A percentile compares a stretch with the other conserved stretches of the same genome.
Conservation (phyloP, 768 basidiomycete genomes). For the Dentipellis sp. region DNA sequence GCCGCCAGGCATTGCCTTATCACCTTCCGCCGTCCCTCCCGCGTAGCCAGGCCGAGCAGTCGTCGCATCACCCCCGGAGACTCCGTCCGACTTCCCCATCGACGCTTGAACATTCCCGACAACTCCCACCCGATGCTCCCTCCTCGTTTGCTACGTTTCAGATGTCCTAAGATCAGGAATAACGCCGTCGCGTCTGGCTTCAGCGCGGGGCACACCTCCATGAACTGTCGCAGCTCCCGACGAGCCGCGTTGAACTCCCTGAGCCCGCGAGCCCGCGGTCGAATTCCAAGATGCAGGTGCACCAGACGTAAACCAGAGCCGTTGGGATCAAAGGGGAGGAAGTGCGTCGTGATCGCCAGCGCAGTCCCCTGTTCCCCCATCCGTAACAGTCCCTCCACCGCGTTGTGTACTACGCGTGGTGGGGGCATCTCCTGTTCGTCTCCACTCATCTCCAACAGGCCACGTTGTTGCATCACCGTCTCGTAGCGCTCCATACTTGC, state of each 20-base stretch:
- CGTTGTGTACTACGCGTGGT: background rate
- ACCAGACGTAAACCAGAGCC: conserved; percentile 7
- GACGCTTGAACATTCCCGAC: conserved; percentile 33
- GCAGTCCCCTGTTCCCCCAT: conserved; percentile 10
- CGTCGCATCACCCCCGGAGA: conserved; percentile 53
- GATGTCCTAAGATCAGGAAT: conserved; percentile 44
- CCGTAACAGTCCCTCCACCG: conserved; percentile 7
- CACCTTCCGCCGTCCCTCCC: conserved; percentile 54
- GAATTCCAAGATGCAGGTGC: conserved; percentile 8
- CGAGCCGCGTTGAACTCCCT: conserved; percentile 5
- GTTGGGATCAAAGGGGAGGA: conserved; percentile 1
- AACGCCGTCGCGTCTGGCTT: conserved; percentile 52
- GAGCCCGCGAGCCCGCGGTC: background rate
- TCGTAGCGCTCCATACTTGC: conserved; percentile 4
- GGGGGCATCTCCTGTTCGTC: conserved; percentile 1
- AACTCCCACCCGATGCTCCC: conserved; percentile 44
- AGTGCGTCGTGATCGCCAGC: conserved; percentile 3
- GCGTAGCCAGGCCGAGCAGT: conserved; percentile 48
- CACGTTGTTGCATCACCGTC: conserved; percentile 1
- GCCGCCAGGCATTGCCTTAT: conserved; percentile 12
- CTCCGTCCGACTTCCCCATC: conserved; percentile 49
- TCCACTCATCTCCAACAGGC: no score
- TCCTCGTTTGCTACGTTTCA: conserved; percentile 39
- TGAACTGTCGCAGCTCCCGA: conserved; percentile 17
- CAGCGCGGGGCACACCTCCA: conserved; percentile 34